Conservation (phyloP, 2,329 filamentous ascomycete genomes). For the Cylindrodendrum hubeiense region DNA sequence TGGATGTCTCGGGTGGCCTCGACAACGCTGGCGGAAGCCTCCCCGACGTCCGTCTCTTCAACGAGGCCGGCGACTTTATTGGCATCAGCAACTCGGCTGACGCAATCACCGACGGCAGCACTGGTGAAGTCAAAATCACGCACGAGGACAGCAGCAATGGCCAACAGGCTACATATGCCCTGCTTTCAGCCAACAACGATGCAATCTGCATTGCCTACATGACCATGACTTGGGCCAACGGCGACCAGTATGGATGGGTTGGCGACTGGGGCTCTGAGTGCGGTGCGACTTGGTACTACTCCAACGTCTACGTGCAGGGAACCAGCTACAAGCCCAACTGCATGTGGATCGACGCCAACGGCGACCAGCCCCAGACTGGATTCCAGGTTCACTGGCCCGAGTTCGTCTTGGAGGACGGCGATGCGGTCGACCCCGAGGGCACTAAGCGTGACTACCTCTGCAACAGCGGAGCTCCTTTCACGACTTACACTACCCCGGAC, state of each 20-base stretch:
- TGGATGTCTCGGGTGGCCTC: neutral
- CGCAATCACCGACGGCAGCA: conserved; percentile 1
- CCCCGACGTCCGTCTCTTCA: conserved; percentile 5
- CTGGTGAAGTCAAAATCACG: neutral
- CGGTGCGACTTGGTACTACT: conserved; percentile 29
- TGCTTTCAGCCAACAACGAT: conserved; percentile 6
- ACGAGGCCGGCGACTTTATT: neutral
- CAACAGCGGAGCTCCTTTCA: conserved; percentile 22
- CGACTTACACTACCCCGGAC: conserved; percentile 21
- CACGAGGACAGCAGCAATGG: conserved; percentile 14
- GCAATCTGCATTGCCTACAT: conserved; percentile 6
- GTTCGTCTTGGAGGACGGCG: conserved; percentile 32
- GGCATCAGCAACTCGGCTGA: neutral
- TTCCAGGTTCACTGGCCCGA: conserved; percentile 49
- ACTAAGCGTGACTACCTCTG: conserved; percentile 31
- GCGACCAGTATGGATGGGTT: neutral
- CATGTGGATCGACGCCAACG: conserved; percentile 33
- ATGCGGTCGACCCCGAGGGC: neutral
- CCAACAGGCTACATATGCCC: conserved; percentile 1
- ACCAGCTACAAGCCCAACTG: conserved; percentile 21
- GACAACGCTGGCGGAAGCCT: conserved; percentile 2
- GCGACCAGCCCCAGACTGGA: conserved; percentile 40
- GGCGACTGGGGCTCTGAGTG: conserved; percentile 18
- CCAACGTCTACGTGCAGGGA: conserved; percentile 15
- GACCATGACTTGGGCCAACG: conserved; percentile 1